A percentile compares a stretch with the other conserved stretches of the same genome.
Conservation (phyloP, 768 basidiomycete genomes). For the Collybia nuda region DNA sequence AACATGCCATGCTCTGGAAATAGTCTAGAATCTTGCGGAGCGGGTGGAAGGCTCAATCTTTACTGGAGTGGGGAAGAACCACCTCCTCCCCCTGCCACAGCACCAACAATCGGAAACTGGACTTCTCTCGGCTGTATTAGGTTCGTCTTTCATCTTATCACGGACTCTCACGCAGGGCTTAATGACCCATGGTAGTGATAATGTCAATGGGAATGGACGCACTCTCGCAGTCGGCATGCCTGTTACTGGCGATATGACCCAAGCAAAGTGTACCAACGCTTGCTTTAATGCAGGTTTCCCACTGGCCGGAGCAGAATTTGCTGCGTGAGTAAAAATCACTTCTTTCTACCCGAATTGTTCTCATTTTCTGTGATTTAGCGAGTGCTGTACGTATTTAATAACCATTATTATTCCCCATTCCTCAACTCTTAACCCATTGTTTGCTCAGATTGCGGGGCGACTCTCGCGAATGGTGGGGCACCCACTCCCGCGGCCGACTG, state of each 20-base stretch:
- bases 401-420: no score
- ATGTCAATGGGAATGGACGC: constrained; percentile 39
- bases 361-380: constrained; percentile 30
- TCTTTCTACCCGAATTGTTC: constrained; percentile 3
- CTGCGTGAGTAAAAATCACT: constrained; percentile 30
- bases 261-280: constrained; percentile 57
- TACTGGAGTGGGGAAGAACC: constrained; percentile 63
- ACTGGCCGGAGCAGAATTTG: constrained; percentile 39
- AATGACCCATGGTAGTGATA: constrained; percentile 39
- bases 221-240: constrained; percentile 34
- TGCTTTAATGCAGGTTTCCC: constrained; percentile 56
- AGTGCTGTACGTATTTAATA: constrained; percentile 50
- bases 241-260: constrained; percentile 45
- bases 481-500: constrained; percentile 52
- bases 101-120: constrained; percentile 62
- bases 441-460: constrained; percentile 46
- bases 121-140: constrained; percentile 70
- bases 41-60: constrained; percentile 55
- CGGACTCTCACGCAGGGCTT: constrained; percentile 11
- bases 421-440: neutral
- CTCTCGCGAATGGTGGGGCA: constrained; percentile 39
- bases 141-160: constrained; percentile 28
- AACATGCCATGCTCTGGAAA: constrained; percentile 63
- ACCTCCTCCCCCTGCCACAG: constrained; percentile 53
- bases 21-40: constrained; percentile 58